phyloP scores from a whole-genome alignment of 2,329 filamentous ascomycete species.

The Paraconiothyrium brasiliense region DNA sequence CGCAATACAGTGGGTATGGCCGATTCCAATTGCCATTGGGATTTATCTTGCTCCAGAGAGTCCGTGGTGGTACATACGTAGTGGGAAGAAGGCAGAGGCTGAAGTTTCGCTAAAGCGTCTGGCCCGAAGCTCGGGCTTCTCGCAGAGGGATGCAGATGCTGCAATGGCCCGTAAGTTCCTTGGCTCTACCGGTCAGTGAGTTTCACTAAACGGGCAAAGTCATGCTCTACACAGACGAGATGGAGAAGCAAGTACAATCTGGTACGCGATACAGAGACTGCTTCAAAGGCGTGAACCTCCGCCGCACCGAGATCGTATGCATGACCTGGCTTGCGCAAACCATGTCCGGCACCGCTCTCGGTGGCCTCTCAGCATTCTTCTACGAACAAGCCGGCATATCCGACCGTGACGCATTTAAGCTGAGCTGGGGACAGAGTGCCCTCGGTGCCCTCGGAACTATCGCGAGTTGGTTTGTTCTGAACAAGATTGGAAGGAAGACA shows the following conservation, averaged over 20 bases:
- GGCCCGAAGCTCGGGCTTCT: constrained; percentile 6
- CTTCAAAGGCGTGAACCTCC: constrained; percentile 78
- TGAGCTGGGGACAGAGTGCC: constrained; percentile 59
- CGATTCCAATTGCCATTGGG: constrained; percentile 68
- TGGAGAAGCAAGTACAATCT: constrained; percentile 71
- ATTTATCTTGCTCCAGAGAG: constrained; percentile 73
- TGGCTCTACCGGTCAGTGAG: constrained; percentile 6
- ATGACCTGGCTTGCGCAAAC: constrained; percentile 56
- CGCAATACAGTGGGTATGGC: constrained; percentile 78
- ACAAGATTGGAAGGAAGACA: constrained; percentile 12
- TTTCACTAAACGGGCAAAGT: constrained; percentile 45
- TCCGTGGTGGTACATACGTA: constrained; percentile 77
- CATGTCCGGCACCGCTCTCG: constrained; percentile 33
- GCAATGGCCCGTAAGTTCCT: constrained; percentile 16
- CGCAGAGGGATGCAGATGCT: constrained; percentile 18
- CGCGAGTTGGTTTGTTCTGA: constrained; percentile 59
- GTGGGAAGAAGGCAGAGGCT: constrained; percentile 67
- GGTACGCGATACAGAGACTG: constrained; percentile 81
- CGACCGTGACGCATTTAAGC: constrained; percentile 43
- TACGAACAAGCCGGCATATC: constrained; percentile 51
- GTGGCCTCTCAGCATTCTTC: constrained; percentile 53
- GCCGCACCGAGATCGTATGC: constrained; percentile 77
- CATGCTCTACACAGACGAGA: constrained; percentile 84
- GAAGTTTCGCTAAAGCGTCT: constrained; percentile 50
- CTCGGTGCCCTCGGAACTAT: background rate